Evolutionary conservation across 805 yeast species (phyloP).

Genomic region (Diddensiella transvaalensis): DNA sequence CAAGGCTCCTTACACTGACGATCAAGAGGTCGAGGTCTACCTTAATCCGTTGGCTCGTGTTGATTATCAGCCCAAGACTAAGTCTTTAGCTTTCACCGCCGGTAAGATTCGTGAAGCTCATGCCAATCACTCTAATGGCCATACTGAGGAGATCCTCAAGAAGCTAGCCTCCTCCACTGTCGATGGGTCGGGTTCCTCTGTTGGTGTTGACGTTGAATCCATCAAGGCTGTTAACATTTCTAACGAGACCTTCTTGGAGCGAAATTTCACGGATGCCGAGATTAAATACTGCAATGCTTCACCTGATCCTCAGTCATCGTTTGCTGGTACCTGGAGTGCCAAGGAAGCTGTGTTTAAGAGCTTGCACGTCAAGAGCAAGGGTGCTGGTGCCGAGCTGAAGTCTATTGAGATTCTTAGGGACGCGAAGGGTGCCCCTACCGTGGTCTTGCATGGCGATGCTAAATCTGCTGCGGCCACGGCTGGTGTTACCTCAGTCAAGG

Average conservation of each 20-base stretch:
- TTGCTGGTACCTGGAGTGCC: conserved; percentile 98
- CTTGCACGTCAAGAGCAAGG: conserved; percentile 79
- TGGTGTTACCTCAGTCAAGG: conserved; percentile 69
- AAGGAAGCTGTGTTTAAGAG: conserved; percentile 99
- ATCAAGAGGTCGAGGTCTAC: conserved; percentile 84
- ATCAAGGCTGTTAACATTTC: conserved; percentile 74
- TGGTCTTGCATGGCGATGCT: conserved; percentile 73
- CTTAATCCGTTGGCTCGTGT: conserved; percentile 93
- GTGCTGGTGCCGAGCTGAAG: conserved; percentile 91
- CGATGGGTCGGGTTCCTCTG: conserved; percentile 48
- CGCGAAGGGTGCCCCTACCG: conserved; percentile 76
- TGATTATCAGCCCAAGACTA: conserved; percentile 38
- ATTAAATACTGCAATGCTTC: conserved; percentile 71
- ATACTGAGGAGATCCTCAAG: conserved; percentile 62
- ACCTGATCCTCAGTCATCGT: conserved; percentile 80
- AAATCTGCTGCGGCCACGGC: conserved; percentile 63
- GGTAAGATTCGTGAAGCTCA: conserved; percentile 36
- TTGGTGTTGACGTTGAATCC: conserved; percentile 97
- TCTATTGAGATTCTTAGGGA: conserved; percentile 82
- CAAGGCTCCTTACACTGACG: conserved; percentile 87
- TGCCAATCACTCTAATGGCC: conserved; percentile 40
- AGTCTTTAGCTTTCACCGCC: conserved; percentile 33
- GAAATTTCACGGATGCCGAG: conserved; percentile 86
- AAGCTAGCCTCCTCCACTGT: conserved; percentile 45
- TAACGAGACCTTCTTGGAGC: conserved; percentile 86